phyloP scores from a whole-genome alignment of 805 yeast genomes.

The Saccharomycopsis sp. region DNA sequence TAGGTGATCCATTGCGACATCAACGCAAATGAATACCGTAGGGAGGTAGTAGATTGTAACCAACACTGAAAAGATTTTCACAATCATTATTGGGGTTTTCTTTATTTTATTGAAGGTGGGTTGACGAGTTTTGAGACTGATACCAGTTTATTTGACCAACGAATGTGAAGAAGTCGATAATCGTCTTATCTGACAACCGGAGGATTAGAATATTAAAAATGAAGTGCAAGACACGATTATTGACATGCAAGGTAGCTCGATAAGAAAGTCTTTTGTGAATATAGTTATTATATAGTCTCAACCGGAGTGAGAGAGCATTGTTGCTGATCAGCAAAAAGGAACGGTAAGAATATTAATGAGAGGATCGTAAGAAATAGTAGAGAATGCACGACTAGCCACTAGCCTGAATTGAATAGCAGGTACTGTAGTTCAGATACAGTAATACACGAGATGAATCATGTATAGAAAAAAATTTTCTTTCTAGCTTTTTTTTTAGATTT shows the following conservation, averaged over 20 bases:
- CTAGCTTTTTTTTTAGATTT: background rate
- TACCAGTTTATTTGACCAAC: too few species aligned
- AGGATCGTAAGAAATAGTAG: background rate
- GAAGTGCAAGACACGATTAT: background rate
- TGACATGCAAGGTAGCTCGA: background rate
- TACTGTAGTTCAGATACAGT: background rate
- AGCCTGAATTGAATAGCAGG: background rate
- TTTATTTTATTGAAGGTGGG: background rate
- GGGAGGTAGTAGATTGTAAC: background rate
- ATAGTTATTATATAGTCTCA: background rate
- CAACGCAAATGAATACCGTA: conserved; percentile 6
- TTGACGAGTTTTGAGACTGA: too few species aligned
- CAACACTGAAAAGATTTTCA: background rate
- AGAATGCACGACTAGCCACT: background rate
- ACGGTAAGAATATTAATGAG: background rate
- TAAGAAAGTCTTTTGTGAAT: background rate
- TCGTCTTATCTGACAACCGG: background rate
- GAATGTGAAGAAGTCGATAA: too few species aligned
- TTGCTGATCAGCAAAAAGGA: background rate
- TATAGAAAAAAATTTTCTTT: background rate
- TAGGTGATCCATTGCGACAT: conserved; percentile 20
- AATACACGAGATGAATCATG: background rate
- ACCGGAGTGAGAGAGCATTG: background rate
- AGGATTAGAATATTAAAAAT: background rate
- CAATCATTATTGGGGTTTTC: background rate